Base-by-base conservation (phyloP, 1,284 basidiomycete genomes). In the Ustilago sp. region DNA sequence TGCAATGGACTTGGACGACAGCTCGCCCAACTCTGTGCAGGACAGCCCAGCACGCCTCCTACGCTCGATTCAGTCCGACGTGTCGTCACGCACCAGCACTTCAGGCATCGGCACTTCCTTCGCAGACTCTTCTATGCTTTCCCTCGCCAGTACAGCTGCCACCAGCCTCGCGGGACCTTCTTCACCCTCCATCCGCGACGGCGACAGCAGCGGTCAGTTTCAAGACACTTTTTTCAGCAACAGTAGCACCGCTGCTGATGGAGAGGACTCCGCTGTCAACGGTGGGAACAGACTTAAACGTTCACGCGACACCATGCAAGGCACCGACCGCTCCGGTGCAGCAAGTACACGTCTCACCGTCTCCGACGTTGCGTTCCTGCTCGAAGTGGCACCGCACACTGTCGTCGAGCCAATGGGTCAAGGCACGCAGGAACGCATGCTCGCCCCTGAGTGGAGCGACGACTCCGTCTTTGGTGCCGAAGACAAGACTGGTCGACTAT, bases 361-460 rank as follows among this genome's bases (percentile, higher is more conserved):
- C 28, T 72, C 78, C 3, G 83, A 86, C 48, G 68, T 85, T 36
- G 68, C 77, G 1, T 81, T 85, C 53, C 53, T 84, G 17, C 64
- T 86, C 35, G 76, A 80, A 38, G 63, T 85, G 4, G 73, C 80
- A 0, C 85, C 85, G 19, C 80, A 82, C 45, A 74, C 79, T 0
- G 73, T 84, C 23, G 80, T 86, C 28, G 84, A 86, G 62, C 83
- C 85, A 2, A 68, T 85, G 48, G 85, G 85, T 4, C 77, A 81
- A 47, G 80, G 83, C 8, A 70, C 83, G n/a, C 69, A 77, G 23
- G 83, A 84, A 59, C 74, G 83, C 2, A 65, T 85, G 48, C 67
- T 85, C 2, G 78, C 74, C 4, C 78, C 84, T 2, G 84, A 84
- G 15, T 77, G 68, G 67, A 61, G 60, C 15, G 74, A 80, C 35